Evolutionary conservation across 2,329 filamentous ascomycete genomes (phyloP).

Genomic region (Ascochyta viciae-villosae): DNA sequence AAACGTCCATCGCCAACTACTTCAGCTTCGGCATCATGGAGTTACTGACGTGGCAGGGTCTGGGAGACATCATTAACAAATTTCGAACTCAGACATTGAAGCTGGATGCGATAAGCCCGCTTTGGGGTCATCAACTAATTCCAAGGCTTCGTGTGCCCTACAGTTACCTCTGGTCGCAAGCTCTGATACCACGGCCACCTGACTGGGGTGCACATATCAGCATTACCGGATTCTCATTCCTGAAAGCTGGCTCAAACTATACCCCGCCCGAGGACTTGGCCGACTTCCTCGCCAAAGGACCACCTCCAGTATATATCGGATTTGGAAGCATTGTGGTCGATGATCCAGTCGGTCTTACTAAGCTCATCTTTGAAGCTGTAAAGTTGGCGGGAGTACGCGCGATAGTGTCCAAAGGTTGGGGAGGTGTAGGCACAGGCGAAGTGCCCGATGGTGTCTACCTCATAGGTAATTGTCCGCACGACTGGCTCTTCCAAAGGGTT

Average conservation of each 20-base stretch:
- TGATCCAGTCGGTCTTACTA: constrained; percentile 54
- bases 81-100: constrained; percentile 51
- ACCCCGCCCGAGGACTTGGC: constrained; percentile 50
- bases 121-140: constrained; percentile 50
- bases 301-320: constrained; percentile 62
- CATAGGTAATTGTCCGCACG: constrained; percentile 62
- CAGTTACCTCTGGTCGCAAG: constrained; percentile 58
- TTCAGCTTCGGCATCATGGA: constrained; percentile 58
- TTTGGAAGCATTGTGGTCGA: constrained; percentile 65
- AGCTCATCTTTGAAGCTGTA: constrained; percentile 58
- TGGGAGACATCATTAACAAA: constrained; percentile 58
- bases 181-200: constrained; percentile 30
- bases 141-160: constrained; percentile 52
- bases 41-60: constrained; percentile 59
- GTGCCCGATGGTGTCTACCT: constrained; percentile 55
- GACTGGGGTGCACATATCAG: constrained; percentile 41
- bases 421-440: constrained; percentile 47
- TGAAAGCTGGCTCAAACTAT: constrained; percentile 45
- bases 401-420: constrained; percentile 64
- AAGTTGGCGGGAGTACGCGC: constrained; percentile 49
- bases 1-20: constrained; percentile 51
- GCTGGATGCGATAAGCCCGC: constrained; percentile 49
- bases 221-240: constrained; percentile 58
- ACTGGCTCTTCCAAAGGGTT: constrained; percentile 66
- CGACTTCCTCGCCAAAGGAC: constrained; percentile 57